Conservation (phyloP, 208 protist genomes). For the Trypanosomatidae sp. region DNA sequence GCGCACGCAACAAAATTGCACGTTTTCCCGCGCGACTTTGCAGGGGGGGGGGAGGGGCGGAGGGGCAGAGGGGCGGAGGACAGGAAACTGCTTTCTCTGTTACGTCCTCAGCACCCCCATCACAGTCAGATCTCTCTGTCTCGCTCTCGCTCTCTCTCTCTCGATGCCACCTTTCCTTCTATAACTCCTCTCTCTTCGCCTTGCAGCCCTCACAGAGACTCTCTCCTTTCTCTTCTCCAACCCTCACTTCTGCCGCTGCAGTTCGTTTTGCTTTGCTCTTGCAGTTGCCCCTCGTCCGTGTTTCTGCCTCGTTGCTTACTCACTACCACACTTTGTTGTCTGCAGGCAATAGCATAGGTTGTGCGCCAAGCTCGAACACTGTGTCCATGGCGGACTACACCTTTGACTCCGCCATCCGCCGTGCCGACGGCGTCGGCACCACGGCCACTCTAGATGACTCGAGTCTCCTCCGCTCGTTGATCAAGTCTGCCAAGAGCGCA, state of each 20-base stretch:
- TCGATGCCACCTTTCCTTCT: neutral
- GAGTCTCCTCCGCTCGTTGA: conserved; percentile 40
- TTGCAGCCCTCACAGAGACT: neutral
- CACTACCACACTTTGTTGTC: neutral
- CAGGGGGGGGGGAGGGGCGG: neutral
- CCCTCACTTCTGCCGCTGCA: neutral
- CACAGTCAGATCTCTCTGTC: neutral
- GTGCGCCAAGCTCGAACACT: neutral
- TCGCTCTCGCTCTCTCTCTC: neutral
- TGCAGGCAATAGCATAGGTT: neutral
- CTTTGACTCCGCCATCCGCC: neutral
- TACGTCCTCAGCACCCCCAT: neutral
- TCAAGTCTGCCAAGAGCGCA: conserved; percentile 50
- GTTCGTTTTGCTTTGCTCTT: neutral
- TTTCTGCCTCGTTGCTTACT: neutral
- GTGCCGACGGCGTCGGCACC: neutral
- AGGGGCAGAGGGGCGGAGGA: neutral
- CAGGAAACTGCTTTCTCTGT: neutral
- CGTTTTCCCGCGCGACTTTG: neutral
- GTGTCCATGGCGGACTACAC: conserved; percentile 5
- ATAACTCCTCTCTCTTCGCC: neutral
- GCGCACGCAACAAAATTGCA: neutral
- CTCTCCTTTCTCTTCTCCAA: neutral
- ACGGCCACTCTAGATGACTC: conserved; percentile 49
- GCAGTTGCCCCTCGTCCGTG: neutral